Evolutionary conservation across 2,329 filamentous ascomycete genomes (phyloP).

Genomic region (Huntiella omanensis): DNA sequence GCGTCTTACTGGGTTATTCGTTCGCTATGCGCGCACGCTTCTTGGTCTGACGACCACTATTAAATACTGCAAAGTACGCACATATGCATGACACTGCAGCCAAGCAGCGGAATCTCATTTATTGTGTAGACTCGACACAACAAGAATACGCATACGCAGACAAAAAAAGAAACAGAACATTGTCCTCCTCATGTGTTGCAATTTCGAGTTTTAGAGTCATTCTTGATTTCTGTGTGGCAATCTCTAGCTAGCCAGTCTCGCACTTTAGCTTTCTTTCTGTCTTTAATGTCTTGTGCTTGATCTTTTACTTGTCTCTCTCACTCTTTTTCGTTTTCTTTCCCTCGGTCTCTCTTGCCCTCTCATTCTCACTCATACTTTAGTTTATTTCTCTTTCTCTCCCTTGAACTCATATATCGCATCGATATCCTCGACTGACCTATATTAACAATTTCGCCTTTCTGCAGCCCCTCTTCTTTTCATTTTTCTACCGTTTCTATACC

Average conservation of each 20-base stretch:
- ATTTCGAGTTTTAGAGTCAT: not conserved
- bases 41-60: too few relatives aligned
- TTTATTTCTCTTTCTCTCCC: not conserved
- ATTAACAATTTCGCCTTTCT: not conserved
- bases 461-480: not conserved
- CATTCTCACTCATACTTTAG: not conserved
- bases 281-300: slow-evolving; percentile 1
- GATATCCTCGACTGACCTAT: not conserved
- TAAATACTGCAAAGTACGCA: too few relatives aligned
- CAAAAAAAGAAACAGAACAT: not conserved
- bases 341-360: not conserved
- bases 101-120: too few relatives aligned
- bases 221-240: not conserved
- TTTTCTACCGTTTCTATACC: not conserved
- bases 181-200: not conserved
- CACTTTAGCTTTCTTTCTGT: slow-evolving; percentile 8
- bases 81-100: too few relatives aligned
- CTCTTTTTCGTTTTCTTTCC: slow-evolving; percentile 1
- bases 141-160: not conserved
- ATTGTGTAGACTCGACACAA: too few relatives aligned
- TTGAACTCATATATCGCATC: too few relatives aligned
- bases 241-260: slow-evolving; percentile 3
- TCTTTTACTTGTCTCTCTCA: slow-evolving; percentile 1
- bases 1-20: too few relatives aligned
- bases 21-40: too few relatives aligned